Conservation (phyloP, 2,329 filamentous ascomycete genomes). For the Arthrocladium fulminans region DNA sequence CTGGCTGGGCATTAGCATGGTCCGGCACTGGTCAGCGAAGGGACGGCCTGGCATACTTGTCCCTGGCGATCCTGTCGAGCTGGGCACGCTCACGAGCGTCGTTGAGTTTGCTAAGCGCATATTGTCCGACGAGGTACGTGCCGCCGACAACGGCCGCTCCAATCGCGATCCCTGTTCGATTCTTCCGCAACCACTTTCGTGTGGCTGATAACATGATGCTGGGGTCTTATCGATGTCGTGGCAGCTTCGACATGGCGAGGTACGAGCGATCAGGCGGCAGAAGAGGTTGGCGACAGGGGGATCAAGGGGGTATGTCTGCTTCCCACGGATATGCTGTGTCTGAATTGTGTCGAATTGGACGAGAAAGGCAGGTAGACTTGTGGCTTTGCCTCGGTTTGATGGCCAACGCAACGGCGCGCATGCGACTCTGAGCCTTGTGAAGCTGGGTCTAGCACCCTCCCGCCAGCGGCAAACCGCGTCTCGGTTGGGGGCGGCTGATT, state of each 20-base stretch:
- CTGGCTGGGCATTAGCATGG: slow-evolving; percentile 40
- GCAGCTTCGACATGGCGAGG: slow-evolving; percentile 8
- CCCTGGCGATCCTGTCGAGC: slow-evolving; percentile 87
- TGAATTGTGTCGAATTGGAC: background rate
- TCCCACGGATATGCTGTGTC: background rate
- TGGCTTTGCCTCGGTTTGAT: no score
- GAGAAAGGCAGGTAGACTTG: background rate
- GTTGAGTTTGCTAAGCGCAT: slow-evolving; percentile 81
- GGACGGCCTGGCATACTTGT: slow-evolving; percentile 61
- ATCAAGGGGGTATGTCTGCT: background rate
- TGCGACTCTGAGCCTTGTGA: no score
- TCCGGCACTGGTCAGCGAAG: background rate
- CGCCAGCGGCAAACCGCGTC: no score
- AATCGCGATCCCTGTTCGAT: slow-evolving; percentile 81
- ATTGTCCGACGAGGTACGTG: slow-evolving; percentile 86
- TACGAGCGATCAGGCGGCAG: background rate
- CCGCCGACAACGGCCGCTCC: slow-evolving; percentile 79
- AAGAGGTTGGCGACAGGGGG: background rate
- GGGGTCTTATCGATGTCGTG: background rate
- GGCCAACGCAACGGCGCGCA: no score
- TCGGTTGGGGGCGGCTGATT: background rate
- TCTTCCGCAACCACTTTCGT: slow-evolving; percentile 84
- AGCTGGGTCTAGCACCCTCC: no score
- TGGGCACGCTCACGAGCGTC: slow-evolving; percentile 95
- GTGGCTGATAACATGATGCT: slow-evolving; percentile 58